phyloP scores from a whole-genome alignment of 2,329 filamentous ascomycete genomes.

The Teratosphaeria zuluensis region DNA sequence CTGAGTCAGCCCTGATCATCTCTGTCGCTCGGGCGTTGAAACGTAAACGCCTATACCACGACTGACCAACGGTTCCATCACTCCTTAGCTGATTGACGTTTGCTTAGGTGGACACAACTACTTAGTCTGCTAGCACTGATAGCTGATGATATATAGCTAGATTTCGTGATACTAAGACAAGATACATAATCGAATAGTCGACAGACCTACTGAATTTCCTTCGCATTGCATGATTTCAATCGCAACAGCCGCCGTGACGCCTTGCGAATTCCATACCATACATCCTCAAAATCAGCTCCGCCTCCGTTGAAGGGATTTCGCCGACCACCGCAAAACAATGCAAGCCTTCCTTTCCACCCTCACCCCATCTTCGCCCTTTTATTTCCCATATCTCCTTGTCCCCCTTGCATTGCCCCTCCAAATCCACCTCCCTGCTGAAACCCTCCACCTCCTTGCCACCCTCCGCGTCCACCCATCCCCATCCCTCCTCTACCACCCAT shows the following conservation, averaged over 20 bases:
- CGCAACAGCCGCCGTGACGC: background rate
- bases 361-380: constrained; percentile 34
- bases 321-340: background rate
- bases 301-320: background rate
- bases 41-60: too few relatives aligned
- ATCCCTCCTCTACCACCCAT: constrained; percentile 30
- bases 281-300: background rate
- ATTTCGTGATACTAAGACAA: too few relatives aligned
- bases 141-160: background rate
- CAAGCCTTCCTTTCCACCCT: background rate
- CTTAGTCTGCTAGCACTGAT: too few relatives aligned
- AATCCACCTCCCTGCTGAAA: constrained; percentile 32
- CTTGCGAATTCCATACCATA: background rate
- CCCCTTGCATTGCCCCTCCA: constrained; percentile 34
- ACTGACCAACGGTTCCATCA: too few relatives aligned
- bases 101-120: too few relatives aligned
- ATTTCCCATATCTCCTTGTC: constrained; percentile 38
- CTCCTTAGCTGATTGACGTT: too few relatives aligned
- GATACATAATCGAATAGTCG: too few relatives aligned
- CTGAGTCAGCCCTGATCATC: too few relatives aligned
- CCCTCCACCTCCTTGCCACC: constrained; percentile 16
- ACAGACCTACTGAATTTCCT: too few relatives aligned
- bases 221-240: background rate
- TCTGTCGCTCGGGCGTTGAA: too few relatives aligned
- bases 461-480: constrained; percentile 16